Percentiles rank a stretch among this genome's conserved stretches.
Conservation (phyloP, 176 grass and related monocot genomes). For the Saccharum spontaneum region DNA sequence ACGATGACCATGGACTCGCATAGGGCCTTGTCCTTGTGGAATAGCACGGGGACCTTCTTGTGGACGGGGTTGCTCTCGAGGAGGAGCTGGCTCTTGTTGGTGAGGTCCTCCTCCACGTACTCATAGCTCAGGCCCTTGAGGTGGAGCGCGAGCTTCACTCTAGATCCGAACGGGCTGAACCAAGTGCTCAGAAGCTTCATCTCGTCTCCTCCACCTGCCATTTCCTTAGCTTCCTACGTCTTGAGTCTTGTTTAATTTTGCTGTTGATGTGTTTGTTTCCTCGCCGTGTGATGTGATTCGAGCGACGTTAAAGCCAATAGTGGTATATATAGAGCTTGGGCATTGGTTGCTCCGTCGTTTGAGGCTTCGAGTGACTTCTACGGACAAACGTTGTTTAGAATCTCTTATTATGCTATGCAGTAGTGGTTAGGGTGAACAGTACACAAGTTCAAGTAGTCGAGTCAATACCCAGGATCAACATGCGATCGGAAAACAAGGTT, state of each 20-base stretch:
- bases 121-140: slow-evolving; percentile 41
- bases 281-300: not conserved
- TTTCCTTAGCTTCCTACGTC: not conserved
- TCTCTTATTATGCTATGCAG: not conserved
- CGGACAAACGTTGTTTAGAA: not conserved
- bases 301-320: not conserved
- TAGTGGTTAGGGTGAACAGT: not conserved
- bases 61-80: not conserved
- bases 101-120: slow-evolving; percentile 28
- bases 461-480: not conserved
- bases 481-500: too few relatives aligned
- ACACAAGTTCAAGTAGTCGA: not conserved
- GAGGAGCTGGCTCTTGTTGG: slow-evolving; percentile 18
- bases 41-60: not conserved
- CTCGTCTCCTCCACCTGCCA: not conserved
- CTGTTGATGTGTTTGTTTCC: not conserved
- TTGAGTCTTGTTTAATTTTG: not conserved
- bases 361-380: not conserved
- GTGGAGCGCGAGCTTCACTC: slow-evolving; percentile 31
- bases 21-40: not conserved
- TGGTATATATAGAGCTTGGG: not conserved
- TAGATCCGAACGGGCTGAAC: slow-evolving; percentile 4
- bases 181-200: slow-evolving; percentile 25
- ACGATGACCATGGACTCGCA: slow-evolving; percentile 7
- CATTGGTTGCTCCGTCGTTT: not conserved